Conservation (phyloP, 2,329 filamentous ascomycete genomes). For the Cladosporium velox region DNA sequence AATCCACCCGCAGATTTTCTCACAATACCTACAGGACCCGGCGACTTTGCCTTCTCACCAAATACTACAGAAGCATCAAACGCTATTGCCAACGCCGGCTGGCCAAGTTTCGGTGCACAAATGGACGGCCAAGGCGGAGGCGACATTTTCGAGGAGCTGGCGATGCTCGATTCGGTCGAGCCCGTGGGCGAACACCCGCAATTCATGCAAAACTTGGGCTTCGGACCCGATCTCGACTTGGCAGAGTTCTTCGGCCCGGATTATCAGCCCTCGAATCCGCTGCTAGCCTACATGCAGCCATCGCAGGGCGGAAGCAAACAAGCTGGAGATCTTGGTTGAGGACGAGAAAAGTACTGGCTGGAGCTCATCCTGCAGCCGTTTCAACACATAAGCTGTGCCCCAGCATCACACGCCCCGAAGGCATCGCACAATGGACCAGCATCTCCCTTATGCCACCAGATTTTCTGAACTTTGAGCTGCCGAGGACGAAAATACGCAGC, state of each 20-base stretch:
- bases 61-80: constrained; percentile 3
- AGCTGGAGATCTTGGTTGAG: constrained; percentile 18
- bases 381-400: not conserved
- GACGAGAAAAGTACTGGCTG: not conserved
- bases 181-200: constrained; percentile 58
- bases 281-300: constrained; percentile 42
- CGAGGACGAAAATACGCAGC: not conserved
- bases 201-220: constrained; percentile 68
- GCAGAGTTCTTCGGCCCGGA: constrained; percentile 52
- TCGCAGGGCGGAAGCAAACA: constrained; percentile 14
- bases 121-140: constrained; percentile 18
- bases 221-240: constrained; percentile 63
- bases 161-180: constrained; percentile 57
- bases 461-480: not conserved
- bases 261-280: constrained; percentile 46
- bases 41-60: constrained; percentile 16
- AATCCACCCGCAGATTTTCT: constrained; percentile 13
- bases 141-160: constrained; percentile 60
- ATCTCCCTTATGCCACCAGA: not conserved
- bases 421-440: not conserved
- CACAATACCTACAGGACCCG: constrained; percentile 16
- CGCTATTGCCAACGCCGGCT: not conserved
- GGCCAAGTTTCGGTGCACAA: constrained; percentile 7
- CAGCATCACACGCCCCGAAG: too few species aligned
- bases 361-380: not conserved